Evolutionary conservation across 495 filamentous ascomycete genomes (phyloP).

Genomic region (Pyronema omphalodes): DNA sequence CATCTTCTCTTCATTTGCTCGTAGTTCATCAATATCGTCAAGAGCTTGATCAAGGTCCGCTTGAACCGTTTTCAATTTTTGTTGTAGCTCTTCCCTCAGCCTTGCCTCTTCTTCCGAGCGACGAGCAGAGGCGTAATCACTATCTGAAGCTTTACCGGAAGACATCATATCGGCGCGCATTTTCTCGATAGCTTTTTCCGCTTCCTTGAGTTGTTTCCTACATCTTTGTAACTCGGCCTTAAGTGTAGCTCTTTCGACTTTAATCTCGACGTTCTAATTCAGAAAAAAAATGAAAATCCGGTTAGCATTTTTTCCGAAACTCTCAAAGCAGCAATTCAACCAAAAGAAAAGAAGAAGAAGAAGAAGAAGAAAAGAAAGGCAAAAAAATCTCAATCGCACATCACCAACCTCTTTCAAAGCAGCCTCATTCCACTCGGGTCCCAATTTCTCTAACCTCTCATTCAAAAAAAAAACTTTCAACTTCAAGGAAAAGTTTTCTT

Average conservation of each 20-base stretch:
- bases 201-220: constrained; percentile 55
- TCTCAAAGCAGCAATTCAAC: not conserved
- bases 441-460: constrained; percentile 61
- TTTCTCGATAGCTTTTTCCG: constrained; percentile 64
- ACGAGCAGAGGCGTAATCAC: constrained; percentile 33
- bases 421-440: constrained; percentile 68
- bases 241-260: constrained; percentile 74
- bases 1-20: constrained; percentile 48
- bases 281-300: not conserved
- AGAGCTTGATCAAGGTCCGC: constrained; percentile 20
- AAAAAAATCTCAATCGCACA: not conserved
- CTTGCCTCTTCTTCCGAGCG: constrained; percentile 30
- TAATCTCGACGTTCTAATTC: constrained; percentile 67
- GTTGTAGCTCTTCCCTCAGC: constrained; percentile 32
- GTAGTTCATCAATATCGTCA: constrained; percentile 37
- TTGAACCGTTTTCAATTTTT: constrained; percentile 34
- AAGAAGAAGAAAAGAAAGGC: not conserved
- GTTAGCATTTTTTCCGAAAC: not conserved
- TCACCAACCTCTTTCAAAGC: constrained; percentile 54
- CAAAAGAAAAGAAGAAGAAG: not conserved
- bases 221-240: constrained; percentile 68
- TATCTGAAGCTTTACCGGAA: constrained; percentile 43
- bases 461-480: constrained; percentile 68
- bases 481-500: constrained; percentile 68
- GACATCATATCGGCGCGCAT: constrained; percentile 56